Percentiles rank a stretch among this genome's conserved stretches.
Conservation (phyloP, 1,284 basidiomycete genomes). For the Marasmius sp. region DNA sequence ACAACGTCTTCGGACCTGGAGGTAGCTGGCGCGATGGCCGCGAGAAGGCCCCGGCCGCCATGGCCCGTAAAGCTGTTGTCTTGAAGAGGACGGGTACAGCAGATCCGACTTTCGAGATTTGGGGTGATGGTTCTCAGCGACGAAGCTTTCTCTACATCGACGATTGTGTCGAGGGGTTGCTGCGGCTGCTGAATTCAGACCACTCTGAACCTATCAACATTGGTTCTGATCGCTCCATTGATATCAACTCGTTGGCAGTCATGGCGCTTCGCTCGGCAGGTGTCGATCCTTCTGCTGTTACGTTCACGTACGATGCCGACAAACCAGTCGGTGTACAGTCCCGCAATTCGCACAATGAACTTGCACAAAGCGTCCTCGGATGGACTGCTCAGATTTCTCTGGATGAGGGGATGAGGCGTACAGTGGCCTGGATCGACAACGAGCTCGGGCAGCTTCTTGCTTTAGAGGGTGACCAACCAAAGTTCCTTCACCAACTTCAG, state of each 20-base stretch:
- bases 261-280: slow-evolving; percentile 37
- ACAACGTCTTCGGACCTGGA: slow-evolving; percentile 57
- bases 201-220: slow-evolving; percentile 45
- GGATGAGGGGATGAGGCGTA: slow-evolving; percentile 44
- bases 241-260: slow-evolving; percentile 43
- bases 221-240: slow-evolving; percentile 46
- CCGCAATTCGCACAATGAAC: slow-evolving; percentile 52
- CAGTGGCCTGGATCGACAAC: slow-evolving; percentile 45
- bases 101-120: slow-evolving; percentile 44
- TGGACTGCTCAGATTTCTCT: slow-evolving; percentile 45
- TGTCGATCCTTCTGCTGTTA: slow-evolving; percentile 27
- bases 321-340: slow-evolving; percentile 49
- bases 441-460: slow-evolving; percentile 32
- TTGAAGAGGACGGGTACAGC: slow-evolving; percentile 20
- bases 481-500: slow-evolving; percentile 21
- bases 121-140: slow-evolving; percentile 54
- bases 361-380: slow-evolving; percentile 29
- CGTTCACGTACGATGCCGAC: slow-evolving; percentile 25
- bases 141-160: slow-evolving; percentile 58
- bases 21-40: slow-evolving; percentile 53
- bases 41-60: slow-evolving; percentile 60
- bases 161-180: slow-evolving; percentile 49
- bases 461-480: slow-evolving; percentile 7
- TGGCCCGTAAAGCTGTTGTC: slow-evolving; percentile 52
- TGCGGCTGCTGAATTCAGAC: slow-evolving; percentile 40